Conservation (phyloP, 176 grass and related monocot genomes). For the Metroxylon sagu region DNA sequence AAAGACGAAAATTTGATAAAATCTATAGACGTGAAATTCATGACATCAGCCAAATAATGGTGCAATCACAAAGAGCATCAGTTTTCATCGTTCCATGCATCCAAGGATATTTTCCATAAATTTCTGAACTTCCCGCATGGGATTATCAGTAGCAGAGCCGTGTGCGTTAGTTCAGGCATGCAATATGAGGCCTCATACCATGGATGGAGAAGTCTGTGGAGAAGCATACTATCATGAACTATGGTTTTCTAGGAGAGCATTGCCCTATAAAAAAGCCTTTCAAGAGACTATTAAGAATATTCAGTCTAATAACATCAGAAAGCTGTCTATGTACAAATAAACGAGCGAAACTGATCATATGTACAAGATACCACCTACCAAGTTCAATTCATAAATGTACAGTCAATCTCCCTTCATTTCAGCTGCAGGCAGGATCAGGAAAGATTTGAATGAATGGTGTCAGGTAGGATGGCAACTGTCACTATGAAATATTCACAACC, state of each 20-base stretch:
- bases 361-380: conserved; percentile 14
- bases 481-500: conserved; percentile 95
- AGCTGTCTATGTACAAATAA: conserved; percentile 15
- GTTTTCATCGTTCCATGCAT: too few relatives aligned
- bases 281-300: conserved; percentile 1
- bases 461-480: conserved; percentile 87
- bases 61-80: too few relatives aligned
- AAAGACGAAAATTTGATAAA: too few relatives aligned
- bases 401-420: conserved; percentile 94
- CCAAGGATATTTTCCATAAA: too few relatives aligned
- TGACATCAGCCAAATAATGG: too few relatives aligned
- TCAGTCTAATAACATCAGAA: conserved; percentile 9
- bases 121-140: too few relatives aligned
- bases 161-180: too few relatives aligned
- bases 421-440: conserved; percentile 82
- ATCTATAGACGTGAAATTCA: too few relatives aligned
- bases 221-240: not conserved
- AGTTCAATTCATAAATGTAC: conserved; percentile 44
- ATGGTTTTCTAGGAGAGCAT: not conserved
- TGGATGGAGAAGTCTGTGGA: too few relatives aligned
- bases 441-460: conserved; percentile 49
- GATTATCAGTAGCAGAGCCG: too few relatives aligned
- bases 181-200: too few relatives aligned
- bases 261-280: not conserved
- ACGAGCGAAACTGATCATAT: not conserved